Evolutionary conservation across 2,329 filamentous ascomycete genomes (phyloP).

Genomic region (Exserohilum turcica): DNA sequence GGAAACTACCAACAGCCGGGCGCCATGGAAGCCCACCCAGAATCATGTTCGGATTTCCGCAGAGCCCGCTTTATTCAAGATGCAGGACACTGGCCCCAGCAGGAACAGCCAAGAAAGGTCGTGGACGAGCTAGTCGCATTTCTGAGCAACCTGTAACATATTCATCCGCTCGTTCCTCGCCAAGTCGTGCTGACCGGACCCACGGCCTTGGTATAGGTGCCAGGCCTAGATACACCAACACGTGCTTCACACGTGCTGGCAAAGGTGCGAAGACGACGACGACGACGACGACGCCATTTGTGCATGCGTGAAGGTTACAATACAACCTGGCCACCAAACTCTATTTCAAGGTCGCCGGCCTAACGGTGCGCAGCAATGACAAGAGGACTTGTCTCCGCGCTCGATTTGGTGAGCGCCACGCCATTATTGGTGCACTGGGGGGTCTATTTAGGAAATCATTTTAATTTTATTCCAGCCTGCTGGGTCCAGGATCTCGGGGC

Average conservation of each 20-base stretch:
- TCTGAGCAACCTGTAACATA: slow-evolving; percentile 21
- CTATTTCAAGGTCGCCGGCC: not conserved
- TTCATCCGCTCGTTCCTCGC: too few species aligned
- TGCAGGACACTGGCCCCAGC: slow-evolving; percentile 73
- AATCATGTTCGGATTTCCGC: slow-evolving; percentile 59
- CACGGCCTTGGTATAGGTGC: not conserved
- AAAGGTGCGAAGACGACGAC: too few species aligned
- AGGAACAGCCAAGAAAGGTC: slow-evolving; percentile 65
- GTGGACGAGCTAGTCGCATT: slow-evolving; percentile 56
- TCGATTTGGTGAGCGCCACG: not conserved
- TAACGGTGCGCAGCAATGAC: not conserved
- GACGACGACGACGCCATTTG: too few species aligned
- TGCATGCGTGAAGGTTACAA: too few species aligned
- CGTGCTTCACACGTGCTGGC: too few species aligned
- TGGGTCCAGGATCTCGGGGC: not conserved
- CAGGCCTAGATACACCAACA: not conserved
- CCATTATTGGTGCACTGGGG: not conserved
- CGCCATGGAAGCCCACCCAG: slow-evolving; percentile 62
- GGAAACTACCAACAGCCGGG: slow-evolving; percentile 71
- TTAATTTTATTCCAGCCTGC: not conserved
- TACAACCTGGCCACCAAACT: too few species aligned
- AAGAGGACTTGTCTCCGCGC: not conserved
- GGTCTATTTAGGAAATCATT: not conserved
- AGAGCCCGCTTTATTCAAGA: slow-evolving; percentile 61
- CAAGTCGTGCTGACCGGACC: too few species aligned